Conservation (phyloP, 768 basidiomycete species). For the Tephrocybe sp. region DNA sequence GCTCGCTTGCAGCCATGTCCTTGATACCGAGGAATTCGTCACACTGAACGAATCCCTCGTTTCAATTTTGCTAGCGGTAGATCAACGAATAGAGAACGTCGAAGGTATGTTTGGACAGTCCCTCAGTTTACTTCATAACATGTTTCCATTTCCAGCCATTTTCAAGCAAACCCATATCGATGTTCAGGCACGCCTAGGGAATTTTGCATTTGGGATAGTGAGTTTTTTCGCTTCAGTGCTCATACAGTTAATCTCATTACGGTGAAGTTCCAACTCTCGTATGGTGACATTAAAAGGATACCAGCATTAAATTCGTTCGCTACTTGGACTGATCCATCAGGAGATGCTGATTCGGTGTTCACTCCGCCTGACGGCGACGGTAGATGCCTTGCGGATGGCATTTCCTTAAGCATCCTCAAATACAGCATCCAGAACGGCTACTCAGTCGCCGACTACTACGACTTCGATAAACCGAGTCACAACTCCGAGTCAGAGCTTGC, state of each 20-base stretch:
- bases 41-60: slow-evolving; percentile 28
- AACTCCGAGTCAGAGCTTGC: slow-evolving; percentile 14
- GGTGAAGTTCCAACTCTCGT: slow-evolving; percentile 28
- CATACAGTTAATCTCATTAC: background rate
- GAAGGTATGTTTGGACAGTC: slow-evolving; percentile 22
- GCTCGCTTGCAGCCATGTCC: slow-evolving; percentile 31
- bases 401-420: slow-evolving; percentile 25
- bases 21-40: slow-evolving; percentile 29
- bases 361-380: slow-evolving; percentile 17
- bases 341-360: slow-evolving; percentile 11
- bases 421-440: slow-evolving; percentile 32
- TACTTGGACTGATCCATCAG: slow-evolving; percentile 24
- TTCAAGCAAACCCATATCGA: slow-evolving; percentile 35
- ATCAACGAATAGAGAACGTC: slow-evolving; percentile 29
- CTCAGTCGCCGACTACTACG: slow-evolving; percentile 28
- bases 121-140: background rate
- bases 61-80: slow-evolving; percentile 26
- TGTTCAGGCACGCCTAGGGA: slow-evolving; percentile 28
- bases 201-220: slow-evolving; percentile 37
- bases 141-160: slow-evolving; percentile 19
- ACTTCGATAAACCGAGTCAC: slow-evolving; percentile 23
- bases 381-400: slow-evolving; percentile 10
- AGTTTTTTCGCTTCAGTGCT: slow-evolving; percentile 3
- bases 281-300: slow-evolving; percentile 28
- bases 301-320: slow-evolving; percentile 29